phyloP scores from a whole-genome alignment of 1,139 yeast species.

The Hemisphaericaspora xylanilytica region DNA sequence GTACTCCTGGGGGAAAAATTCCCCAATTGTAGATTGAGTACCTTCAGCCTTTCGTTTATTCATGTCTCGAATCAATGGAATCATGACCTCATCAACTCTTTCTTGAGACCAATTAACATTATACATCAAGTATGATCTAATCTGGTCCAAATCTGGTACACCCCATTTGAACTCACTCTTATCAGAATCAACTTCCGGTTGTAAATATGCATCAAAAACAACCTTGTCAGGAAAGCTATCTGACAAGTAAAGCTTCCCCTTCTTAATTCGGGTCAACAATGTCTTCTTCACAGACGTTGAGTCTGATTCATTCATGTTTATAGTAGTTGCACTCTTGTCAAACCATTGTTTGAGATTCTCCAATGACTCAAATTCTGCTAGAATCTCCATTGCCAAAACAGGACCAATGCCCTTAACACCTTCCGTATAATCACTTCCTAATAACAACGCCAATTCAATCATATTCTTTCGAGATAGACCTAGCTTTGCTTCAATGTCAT shows the following conservation, averaged over 20 bases:
- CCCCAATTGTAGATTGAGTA: constrained; percentile 55
- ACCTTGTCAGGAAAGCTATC: constrained; percentile 66
- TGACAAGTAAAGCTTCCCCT: constrained; percentile 61
- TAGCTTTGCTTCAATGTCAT: constrained; percentile 58
- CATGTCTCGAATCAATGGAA: constrained; percentile 84
- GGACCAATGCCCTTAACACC: constrained; percentile 94
- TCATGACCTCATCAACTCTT: constrained; percentile 75
- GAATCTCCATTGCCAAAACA: constrained; percentile 86
- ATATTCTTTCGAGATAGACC: constrained; percentile 64
- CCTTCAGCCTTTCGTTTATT: constrained; percentile 58
- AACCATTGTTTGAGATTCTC: constrained; percentile 39
- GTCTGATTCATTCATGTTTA: constrained; percentile 15
- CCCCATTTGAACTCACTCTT: constrained; percentile 86
- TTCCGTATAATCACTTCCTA: constrained; percentile 94
- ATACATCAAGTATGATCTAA: constrained; percentile 65
- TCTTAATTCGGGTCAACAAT: constrained; percentile 55
- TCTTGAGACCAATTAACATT: constrained; percentile 82
- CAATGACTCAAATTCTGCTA: constrained; percentile 73
- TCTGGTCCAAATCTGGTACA: constrained; percentile 74
- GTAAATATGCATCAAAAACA: constrained; percentile 69
- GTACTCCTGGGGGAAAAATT: constrained; percentile 56
- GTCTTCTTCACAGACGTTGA: constrained; percentile 38
- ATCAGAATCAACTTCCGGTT: constrained; percentile 85
- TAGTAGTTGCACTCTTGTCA: constrained; percentile 27
- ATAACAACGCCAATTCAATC: constrained; percentile 73